phyloP scores from a whole-genome alignment of 768 basidiomycete species.

The Amanita fuliginea region DNA sequence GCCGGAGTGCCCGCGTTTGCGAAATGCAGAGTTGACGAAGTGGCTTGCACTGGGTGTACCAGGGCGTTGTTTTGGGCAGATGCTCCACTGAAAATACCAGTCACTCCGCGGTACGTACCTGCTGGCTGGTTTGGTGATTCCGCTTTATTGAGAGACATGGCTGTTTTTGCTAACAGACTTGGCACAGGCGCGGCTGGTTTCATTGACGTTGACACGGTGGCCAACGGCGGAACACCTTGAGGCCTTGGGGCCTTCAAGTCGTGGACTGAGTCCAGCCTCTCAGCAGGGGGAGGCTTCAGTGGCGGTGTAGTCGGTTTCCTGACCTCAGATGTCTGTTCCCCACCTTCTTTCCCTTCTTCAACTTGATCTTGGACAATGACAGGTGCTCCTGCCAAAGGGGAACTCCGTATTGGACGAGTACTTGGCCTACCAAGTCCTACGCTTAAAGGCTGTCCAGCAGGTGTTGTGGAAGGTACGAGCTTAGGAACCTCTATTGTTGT shows the following conservation, averaged over 20 bases:
- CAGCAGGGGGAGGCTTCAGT: conserved; percentile 28
- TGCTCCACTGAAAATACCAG: neutral
- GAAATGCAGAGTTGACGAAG: neutral
- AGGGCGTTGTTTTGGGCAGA: neutral
- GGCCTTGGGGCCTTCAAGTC: conserved; percentile 24
- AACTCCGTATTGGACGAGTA: conserved; percentile 63
- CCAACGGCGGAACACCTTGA: conserved; percentile 37
- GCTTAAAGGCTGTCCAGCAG: conserved; percentile 23
- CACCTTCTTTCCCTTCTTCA: conserved; percentile 17
- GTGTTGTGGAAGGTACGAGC: conserved; percentile 13
- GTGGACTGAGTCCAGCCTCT: conserved; percentile 14
- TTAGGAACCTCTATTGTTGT: conserved; percentile 26
- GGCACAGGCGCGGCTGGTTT: conserved; percentile 1
- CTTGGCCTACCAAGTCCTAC: conserved; percentile 47
- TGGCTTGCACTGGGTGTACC: neutral
- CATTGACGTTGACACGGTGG: conserved; percentile 13
- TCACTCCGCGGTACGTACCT: neutral
- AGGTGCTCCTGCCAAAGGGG: conserved; percentile 54
- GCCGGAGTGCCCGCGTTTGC: neutral
- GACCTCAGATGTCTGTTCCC: conserved; percentile 4
- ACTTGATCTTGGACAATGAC: conserved; percentile 34
- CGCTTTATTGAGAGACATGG: neutral
- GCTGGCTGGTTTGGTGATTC: neutral
- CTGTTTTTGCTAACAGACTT: conserved; percentile 1
- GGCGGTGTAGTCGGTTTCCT: conserved; percentile 22